These are phyloP conservation scores for Neltuma alba DNA, from an alignment of 306 rosid species.

Conservation along the genomic window DNA sequence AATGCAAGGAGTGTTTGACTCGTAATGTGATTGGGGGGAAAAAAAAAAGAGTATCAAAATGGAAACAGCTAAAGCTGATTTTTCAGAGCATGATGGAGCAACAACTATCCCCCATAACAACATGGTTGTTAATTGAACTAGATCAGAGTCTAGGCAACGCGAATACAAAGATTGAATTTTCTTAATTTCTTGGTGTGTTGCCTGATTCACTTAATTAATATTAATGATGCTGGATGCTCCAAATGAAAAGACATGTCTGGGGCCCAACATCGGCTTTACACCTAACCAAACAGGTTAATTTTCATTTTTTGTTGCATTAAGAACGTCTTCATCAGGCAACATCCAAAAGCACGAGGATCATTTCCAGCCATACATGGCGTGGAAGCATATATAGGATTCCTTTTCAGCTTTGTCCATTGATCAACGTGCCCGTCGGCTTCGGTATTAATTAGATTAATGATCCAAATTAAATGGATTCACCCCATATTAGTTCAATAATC, in stretches of 20 bases:
- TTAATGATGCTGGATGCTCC: not conserved
- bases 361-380: not conserved
- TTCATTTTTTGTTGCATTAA: not conserved
- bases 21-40: not conserved
- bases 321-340: not conserved
- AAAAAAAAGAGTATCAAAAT: not conserved
- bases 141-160: not conserved
- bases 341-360: not conserved
- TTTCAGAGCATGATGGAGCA: not conserved
- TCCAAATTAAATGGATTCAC: not conserved
- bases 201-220: not conserved
- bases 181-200: not conserved
- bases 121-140: not conserved
- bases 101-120: not conserved
- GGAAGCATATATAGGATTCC: not conserved
- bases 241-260: not conserved
- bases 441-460: not conserved
- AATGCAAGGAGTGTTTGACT: not conserved
- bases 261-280: not conserved
- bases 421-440: not conserved
- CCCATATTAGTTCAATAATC: not conserved
- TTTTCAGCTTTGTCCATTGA: not conserved
- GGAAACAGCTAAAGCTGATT: conserved; percentile 6
- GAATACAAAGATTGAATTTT: not conserved
- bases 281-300: not conserved